Evolutionary conservation across 805 yeast genomes (phyloP), one percentile per base, ranked within the genome.

Genomic region (Starmerella potacharoeniae): DNA sequence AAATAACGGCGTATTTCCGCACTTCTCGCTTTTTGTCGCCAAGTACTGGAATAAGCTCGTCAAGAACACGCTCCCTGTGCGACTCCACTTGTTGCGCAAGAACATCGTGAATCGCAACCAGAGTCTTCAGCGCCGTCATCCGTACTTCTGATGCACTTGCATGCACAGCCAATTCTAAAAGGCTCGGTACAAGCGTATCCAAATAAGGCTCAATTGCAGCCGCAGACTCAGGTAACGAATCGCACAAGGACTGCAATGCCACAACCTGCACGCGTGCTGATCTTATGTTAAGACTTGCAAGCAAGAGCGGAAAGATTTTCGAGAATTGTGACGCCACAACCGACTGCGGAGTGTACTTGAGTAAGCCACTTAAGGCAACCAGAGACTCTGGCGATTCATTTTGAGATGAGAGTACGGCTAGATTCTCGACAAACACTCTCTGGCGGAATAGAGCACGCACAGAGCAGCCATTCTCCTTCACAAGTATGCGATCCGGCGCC

Each of bases 361-460:
- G 71, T 40, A 89, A 72, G 46, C 80, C 69, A 2, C 95, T 80
- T 49, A 91, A 71, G 0, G 93, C 80, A 9, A 80, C 74, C 58
- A 90, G 69, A 60, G 80, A 80, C 5, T 47, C 47, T 2, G 46
- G 28, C 14, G 55, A 46, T 49, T 78, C 76, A 49, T 80, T 77
- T 58, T 77, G 77, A 16, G 66, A 55, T 49, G 56, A 69, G 81
- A 88, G 66, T 34, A 66, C 68, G 0, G 85, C 84, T 6, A 87
- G 73, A 1, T 81, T 71, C 8, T 74, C 69, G 56, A 80, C 79
- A 65, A 88, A 87, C 30, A 86, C 75, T 59, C 82, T 82, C 65
- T 93, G 98, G 65, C 88, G 88, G 74, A 84, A 87, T 29, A 93
- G 73, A 46, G 78, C 68, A 56, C 85, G 77, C 17, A 84, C 77